Percentiles rank a stretch among this genome's conserved stretches.
Evolutionary conservation across 768 basidiomycete species (phyloP).

Genomic region (Boletus pseudo-olivaceus): DNA sequence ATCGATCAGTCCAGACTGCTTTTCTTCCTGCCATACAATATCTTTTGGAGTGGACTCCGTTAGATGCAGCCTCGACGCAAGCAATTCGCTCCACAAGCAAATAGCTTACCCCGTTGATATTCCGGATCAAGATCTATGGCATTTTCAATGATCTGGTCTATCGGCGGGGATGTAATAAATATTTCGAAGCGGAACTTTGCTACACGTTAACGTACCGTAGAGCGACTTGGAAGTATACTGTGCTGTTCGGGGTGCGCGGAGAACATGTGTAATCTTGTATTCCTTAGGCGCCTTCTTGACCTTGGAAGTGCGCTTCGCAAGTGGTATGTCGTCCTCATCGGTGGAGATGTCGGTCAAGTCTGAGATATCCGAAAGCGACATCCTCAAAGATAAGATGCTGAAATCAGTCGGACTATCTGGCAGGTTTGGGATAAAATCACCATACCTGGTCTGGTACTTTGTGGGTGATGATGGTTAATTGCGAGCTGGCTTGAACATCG

Average conservation of each 20-base stretch:
- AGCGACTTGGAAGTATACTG: conserved; percentile 43
- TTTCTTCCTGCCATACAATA: conserved; percentile 61
- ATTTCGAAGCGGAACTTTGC: not conserved
- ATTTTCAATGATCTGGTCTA: conserved; percentile 47
- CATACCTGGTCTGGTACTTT: not conserved
- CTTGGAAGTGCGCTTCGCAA: conserved; percentile 19
- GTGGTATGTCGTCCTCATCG: conserved; percentile 36
- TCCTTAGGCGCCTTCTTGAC: conserved; percentile 28
- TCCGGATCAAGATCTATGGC: conserved; percentile 58
- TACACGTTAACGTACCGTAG: conserved; percentile 35
- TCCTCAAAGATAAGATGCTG: conserved; percentile 3
- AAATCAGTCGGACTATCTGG: not conserved
- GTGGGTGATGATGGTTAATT: not conserved
- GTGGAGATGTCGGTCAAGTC: conserved; percentile 47
- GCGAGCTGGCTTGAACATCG: not conserved
- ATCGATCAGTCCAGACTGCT: conserved; percentile 61
- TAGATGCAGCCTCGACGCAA: not conserved
- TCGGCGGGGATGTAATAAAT: not conserved
- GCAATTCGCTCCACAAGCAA: not conserved
- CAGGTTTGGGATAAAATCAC: not conserved
- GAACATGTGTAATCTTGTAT: conserved; percentile 29
- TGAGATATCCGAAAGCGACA: conserved; percentile 41
- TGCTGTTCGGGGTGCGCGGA: conserved; percentile 38
- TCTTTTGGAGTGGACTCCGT: conserved; percentile 33
- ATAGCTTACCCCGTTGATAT: conserved; percentile 55